Percentiles rank a stretch among this genome's conserved stretches.
phyloP scores from a whole-genome alignment of 768 basidiomycete species.

The Vishniacozyma victoriae region DNA sequence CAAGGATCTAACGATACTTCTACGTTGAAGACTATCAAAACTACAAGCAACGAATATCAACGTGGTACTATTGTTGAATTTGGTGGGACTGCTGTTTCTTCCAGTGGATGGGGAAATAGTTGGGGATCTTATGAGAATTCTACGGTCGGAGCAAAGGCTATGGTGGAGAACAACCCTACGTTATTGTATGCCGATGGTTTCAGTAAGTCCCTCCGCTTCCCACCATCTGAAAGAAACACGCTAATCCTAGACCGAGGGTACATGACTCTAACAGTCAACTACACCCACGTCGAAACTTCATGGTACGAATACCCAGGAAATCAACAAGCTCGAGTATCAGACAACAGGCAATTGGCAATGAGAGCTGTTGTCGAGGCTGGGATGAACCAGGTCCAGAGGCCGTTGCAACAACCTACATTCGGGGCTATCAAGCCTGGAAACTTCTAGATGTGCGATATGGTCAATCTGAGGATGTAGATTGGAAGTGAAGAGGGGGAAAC shows the following conservation, averaged over 20 bases:
- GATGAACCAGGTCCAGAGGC: slow-evolving; percentile 12
- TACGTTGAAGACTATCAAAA: slow-evolving; percentile 53
- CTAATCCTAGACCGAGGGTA: slow-evolving; percentile 19
- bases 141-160: slow-evolving; percentile 47
- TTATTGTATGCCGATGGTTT: slow-evolving; percentile 60
- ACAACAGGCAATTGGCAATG: slow-evolving; percentile 8
- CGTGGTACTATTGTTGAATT: slow-evolving; percentile 60
- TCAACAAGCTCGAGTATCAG: slow-evolving; percentile 5
- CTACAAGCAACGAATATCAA: slow-evolving; percentile 53
- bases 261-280: slow-evolving; percentile 22
- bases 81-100: slow-evolving; percentile 59
- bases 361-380: slow-evolving; percentile 2
- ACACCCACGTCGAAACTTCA: slow-evolving; percentile 13
- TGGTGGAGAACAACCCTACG: slow-evolving; percentile 51
- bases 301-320: slow-evolving; percentile 19
- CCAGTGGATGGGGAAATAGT: slow-evolving; percentile 52
- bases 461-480: too few species aligned
- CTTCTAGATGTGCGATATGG: too few species aligned
- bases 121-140: slow-evolving; percentile 49
- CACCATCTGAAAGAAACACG: background rate
- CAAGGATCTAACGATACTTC: slow-evolving; percentile 54
- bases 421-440: slow-evolving; percentile 23
- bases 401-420: slow-evolving; percentile 4
- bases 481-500: too few species aligned
- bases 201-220: slow-evolving; percentile 22